Evolutionary conservation across 495 filamentous ascomycete genomes (phyloP).

Genomic region (Talaromyces trachyspermus): DNA sequence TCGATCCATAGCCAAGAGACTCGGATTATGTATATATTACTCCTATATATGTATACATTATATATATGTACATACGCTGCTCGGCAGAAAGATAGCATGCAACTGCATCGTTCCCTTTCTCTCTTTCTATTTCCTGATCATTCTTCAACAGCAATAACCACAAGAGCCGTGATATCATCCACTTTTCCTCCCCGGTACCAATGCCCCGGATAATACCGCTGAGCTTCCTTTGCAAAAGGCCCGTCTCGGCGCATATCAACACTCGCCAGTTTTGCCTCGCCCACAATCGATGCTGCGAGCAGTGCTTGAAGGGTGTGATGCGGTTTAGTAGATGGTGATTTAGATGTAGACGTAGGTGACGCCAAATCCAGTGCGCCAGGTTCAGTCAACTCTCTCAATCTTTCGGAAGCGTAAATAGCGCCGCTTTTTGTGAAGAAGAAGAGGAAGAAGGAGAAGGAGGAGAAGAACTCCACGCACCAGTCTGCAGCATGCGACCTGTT

Average conservation of each 20-base stretch:
- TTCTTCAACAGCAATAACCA: constrained; percentile 61
- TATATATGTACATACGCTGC: too few species aligned
- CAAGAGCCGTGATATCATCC: constrained; percentile 81
- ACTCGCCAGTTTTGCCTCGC: constrained; percentile 78
- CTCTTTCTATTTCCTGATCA: too few species aligned
- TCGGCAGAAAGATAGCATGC: too few species aligned
- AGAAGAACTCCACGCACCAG: constrained; percentile 67
- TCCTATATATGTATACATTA: too few species aligned
- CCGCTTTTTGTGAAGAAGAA: constrained; percentile 44
- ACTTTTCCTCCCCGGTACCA: constrained; percentile 80
- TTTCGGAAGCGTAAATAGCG: constrained; percentile 50
- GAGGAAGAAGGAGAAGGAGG: too few species aligned
- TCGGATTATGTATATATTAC: too few species aligned
- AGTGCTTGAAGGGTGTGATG: constrained; percentile 56
- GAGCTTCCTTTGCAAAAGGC: constrained; percentile 90
- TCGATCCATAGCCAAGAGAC: too few species aligned
- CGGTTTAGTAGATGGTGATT: not conserved
- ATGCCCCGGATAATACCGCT: constrained; percentile 76
- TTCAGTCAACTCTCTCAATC: constrained; percentile 44
- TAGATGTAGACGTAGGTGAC: constrained; percentile 9
- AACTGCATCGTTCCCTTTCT: too few species aligned
- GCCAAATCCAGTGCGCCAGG: constrained; percentile 28
- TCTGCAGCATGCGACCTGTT: constrained; percentile 61
- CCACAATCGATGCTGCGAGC: constrained; percentile 69
- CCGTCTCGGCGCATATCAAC: constrained; percentile 70